Conservation (phyloP, 2,329 filamentous ascomycete genomes). For the Fusarium sulawesiense region DNA sequence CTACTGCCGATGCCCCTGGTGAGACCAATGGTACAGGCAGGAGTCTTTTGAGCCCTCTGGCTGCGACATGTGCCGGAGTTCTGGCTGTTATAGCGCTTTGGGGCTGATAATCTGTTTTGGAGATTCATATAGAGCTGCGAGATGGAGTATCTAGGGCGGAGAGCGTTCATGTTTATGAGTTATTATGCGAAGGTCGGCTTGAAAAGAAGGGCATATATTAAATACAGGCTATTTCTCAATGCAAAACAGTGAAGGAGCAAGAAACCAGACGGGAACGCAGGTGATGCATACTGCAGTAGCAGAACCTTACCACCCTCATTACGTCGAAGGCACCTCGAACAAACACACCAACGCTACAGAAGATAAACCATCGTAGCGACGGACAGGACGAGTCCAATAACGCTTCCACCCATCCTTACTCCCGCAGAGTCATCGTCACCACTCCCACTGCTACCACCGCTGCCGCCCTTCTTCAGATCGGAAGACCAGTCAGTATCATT, state of each 20-base stretch:
- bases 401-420: background rate
- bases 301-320: background rate
- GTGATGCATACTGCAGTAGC: background rate
- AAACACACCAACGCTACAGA: background rate
- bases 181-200: background rate
- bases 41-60: background rate
- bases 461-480: background rate
- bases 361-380: background rate
- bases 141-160: background rate
- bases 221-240: background rate
- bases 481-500: conserved; percentile 34
- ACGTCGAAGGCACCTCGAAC: background rate
- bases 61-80: background rate
- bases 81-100: background rate
- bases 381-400: background rate
- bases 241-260: background rate
- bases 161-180: background rate
- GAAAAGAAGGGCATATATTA: background rate
- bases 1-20: background rate
- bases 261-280: background rate
- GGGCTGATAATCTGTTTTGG: background rate
- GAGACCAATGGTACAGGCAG: background rate
- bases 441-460: no score
- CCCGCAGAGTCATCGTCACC: conserved; percentile 1
- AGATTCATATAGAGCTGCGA: background rate